Conservation (phyloP, 2,329 filamentous ascomycete genomes). For the Fusarium virguliforme region DNA sequence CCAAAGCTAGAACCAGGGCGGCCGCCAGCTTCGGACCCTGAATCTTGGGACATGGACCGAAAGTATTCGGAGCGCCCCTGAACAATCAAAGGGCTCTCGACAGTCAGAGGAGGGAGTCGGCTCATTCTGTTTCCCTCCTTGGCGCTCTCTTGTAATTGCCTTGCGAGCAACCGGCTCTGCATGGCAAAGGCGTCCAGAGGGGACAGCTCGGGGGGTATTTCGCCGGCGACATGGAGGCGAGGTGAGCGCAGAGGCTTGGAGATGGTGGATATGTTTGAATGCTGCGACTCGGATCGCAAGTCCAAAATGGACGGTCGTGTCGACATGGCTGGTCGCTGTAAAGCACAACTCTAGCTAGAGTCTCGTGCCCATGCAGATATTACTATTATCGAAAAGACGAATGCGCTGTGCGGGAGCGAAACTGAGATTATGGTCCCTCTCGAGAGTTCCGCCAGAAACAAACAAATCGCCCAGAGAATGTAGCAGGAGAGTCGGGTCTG, state of each 20-base stretch:
- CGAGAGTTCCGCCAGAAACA: constrained; percentile 13
- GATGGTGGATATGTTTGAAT: constrained; percentile 62
- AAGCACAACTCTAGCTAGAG: constrained; percentile 27
- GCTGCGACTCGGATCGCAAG: constrained; percentile 71
- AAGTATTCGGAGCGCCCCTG: constrained; percentile 87
- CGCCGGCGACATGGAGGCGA: constrained; percentile 82
- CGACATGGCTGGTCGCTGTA: constrained; percentile 62
- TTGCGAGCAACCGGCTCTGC: constrained; percentile 89
- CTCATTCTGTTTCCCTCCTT: constrained; percentile 85
- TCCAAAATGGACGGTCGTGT: constrained; percentile 73
- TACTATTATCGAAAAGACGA: constrained; percentile 11
- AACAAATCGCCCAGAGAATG: not conserved
- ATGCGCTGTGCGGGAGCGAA: constrained; percentile 12
- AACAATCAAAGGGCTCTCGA: constrained; percentile 83
- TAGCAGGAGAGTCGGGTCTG: not conserved
- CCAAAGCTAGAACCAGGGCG: constrained; percentile 58
- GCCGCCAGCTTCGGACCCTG: constrained; percentile 62
- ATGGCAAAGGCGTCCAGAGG: constrained; percentile 95
- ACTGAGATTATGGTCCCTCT: constrained; percentile 6
- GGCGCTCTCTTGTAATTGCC: constrained; percentile 85
- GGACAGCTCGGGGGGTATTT: constrained; percentile 90
- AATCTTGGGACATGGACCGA: constrained; percentile 79
- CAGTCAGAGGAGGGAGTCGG: constrained; percentile 85
- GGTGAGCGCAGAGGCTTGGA: constrained; percentile 78
- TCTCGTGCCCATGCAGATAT: constrained; percentile 42